A percentile compares a stretch with the other conserved stretches of the same genome.
Evolutionary conservation across 2,329 filamentous ascomycete species (phyloP).

Genomic region (Didymellaceae sp.): DNA sequence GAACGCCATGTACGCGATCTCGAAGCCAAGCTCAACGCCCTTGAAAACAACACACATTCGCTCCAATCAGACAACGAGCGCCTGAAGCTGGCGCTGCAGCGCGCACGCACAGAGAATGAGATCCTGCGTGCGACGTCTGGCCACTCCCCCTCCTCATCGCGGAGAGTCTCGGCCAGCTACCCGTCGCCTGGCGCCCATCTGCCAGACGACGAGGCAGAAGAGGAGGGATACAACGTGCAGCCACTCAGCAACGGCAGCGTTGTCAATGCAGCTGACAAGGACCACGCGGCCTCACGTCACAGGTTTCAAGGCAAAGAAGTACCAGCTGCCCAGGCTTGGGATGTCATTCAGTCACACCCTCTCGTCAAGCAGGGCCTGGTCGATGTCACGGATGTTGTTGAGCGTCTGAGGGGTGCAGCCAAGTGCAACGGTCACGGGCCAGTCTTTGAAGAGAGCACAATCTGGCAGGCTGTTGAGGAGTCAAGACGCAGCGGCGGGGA

Average conservation of each 20-base stretch:
- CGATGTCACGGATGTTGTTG: slow-evolving; percentile 81
- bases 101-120: slow-evolving; percentile 88
- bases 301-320: slow-evolving; percentile 35
- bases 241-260: slow-evolving; percentile 38
- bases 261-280: slow-evolving; percentile 38
- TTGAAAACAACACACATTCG: slow-evolving; percentile 75
- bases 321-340: slow-evolving; percentile 71
- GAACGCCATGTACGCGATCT: slow-evolving; percentile 93
- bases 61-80: slow-evolving; percentile 85
- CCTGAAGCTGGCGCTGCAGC: slow-evolving; percentile 82
- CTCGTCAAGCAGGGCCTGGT: slow-evolving; percentile 78
- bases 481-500: slow-evolving; percentile 80
- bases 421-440: slow-evolving; percentile 86
- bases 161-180: slow-evolving; percentile 47
- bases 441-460: slow-evolving; percentile 80
- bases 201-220: slow-evolving; percentile 25
- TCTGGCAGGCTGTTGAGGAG: slow-evolving; percentile 76
- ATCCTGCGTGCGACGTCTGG: slow-evolving; percentile 81
- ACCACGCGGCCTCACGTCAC: slow-evolving; percentile 33
- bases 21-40: slow-evolving; percentile 78
- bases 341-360: slow-evolving; percentile 82
- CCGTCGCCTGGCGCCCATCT: slow-evolving; percentile 48
- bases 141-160: slow-evolving; percentile 50
- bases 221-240: slow-evolving; percentile 41
- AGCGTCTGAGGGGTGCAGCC: slow-evolving; percentile 75